These are phyloP conservation scores for Amanita rubescens DNA, from an alignment of 768 basidiomycete species.

Conservation along the genomic window DNA sequence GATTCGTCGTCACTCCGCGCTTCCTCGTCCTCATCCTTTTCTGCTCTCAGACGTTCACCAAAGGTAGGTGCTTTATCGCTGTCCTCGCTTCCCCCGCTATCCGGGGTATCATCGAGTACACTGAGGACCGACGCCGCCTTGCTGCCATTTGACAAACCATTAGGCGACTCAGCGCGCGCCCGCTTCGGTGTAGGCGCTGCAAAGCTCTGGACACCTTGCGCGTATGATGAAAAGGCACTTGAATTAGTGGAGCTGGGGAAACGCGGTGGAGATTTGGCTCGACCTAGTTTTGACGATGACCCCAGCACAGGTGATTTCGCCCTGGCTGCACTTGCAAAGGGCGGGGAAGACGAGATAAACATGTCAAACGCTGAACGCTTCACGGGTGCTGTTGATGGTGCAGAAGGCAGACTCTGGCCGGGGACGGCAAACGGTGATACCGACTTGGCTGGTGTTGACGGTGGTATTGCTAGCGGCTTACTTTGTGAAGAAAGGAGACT, in stretches of 20 bases:
- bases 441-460: neutral
- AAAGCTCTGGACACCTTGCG: conserved; percentile 43
- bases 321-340: conserved; percentile 24
- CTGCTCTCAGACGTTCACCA: conserved; percentile 60
- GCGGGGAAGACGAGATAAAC: conserved; percentile 23
- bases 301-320: conserved; percentile 52
- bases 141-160: conserved; percentile 32
- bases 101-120: conserved; percentile 22
- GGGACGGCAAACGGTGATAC: neutral
- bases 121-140: conserved; percentile 15
- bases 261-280: conserved; percentile 52
- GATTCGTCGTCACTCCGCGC: conserved; percentile 41
- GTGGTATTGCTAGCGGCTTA: conserved; percentile 13
- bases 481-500: conserved; percentile 21
- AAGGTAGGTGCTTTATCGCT: conserved; percentile 40
- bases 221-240: conserved; percentile 59
- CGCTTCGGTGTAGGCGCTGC: conserved; percentile 12
- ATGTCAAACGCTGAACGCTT: conserved; percentile 29
- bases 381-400: conserved; percentile 17
- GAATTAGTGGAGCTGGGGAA: conserved; percentile 34
- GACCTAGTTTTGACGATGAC: conserved; percentile 30
- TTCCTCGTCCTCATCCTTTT: conserved; percentile 51
- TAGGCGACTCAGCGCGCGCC: conserved; percentile 2
- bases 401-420: conserved; percentile 6
- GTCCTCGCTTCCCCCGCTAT: conserved; percentile 42